phyloP scores from a whole-genome alignment of 257 asterid genomes.

The Primulina eburnea region DNA sequence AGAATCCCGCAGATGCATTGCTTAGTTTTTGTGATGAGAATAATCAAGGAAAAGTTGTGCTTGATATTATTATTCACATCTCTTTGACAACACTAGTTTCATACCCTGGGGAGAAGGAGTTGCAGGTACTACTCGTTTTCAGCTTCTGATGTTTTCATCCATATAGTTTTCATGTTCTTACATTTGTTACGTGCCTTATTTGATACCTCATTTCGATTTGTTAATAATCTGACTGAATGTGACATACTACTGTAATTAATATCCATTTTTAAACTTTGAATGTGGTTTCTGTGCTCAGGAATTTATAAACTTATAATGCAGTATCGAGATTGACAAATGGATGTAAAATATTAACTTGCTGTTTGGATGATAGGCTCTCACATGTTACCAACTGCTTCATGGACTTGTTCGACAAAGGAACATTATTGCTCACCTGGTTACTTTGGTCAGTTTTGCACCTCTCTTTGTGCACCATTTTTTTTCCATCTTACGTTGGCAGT shows the following conservation, averaged over 20 bases:
- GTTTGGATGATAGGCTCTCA: constrained; percentile 59
- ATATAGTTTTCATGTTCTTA: constrained; percentile 16
- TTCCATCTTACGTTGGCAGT: constrained; percentile 3
- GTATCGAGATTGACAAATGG: constrained; percentile 3
- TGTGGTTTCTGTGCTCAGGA: constrained; percentile 11
- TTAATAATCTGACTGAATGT: constrained; percentile 11
- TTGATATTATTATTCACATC: constrained; percentile 72
- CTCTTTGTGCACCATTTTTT: constrained; percentile 9
- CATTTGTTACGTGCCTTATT: constrained; percentile 1
- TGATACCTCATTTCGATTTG: constrained; percentile 2
- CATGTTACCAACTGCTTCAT: constrained; percentile 86
- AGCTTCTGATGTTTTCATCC: neutral
- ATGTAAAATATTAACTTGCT: constrained; percentile 11
- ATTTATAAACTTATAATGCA: constrained; percentile 11
- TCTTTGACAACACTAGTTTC: constrained; percentile 67
- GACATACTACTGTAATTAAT: neutral
- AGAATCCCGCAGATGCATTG: constrained; percentile 42
- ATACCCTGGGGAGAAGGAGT: constrained; percentile 90
- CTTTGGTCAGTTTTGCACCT: constrained; percentile 61
- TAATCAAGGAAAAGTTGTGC: constrained; percentile 73
- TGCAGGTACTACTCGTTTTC: constrained; percentile 59
- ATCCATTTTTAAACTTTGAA: neutral
- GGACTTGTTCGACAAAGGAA: constrained; percentile 83
- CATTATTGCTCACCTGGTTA: constrained; percentile 61
- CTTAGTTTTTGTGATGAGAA: constrained; percentile 67